Base-by-base conservation (phyloP, 140 eudicot species). In the Artemisia princeps region DNA sequence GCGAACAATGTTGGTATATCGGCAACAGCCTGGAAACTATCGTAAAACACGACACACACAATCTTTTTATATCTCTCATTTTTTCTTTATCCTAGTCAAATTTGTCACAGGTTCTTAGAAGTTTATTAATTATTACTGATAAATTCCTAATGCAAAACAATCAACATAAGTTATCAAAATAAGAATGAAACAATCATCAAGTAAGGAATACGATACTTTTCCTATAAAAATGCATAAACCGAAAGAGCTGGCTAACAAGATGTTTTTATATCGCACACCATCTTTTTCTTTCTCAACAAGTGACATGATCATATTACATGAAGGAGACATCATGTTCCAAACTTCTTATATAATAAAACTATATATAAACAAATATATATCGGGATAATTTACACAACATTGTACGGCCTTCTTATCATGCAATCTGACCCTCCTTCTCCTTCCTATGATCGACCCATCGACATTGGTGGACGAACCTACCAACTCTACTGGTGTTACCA, bases 401-500 rank as follows among this genome's bases (percentile, higher is more conserved):
- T 20, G 11, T 44, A 73, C 60, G 4, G 30, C 46, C 46, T 6
- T 4, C 19, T 30, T 22, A 24, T 62, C 56, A 44, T 65, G 63
- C 59, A 37, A 53, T 14, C 70, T 4, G 67, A 73, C 51, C 56
- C 28, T 16, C 14, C 65, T 20, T 26, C 37, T 17, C 57, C 20
- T 5, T 53, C 72, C 49, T 24, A 49, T 46, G 55, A 65, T n/a
- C 42, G 48, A 20, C 23, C 69, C 68, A 79, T 75, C 23, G 64
- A 50, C 59, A 71, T 57, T 48, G 75, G 69, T 6, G 74, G 64
- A 67, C 28, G 74, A 60, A 79, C 65, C 75, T 82, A 51, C 87
- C 84, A 81, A 53, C 87, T 67, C 19, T 88, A 83, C 63, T 91
- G 96, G 96, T 91, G 96, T 52, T 85, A 88, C 84, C 95, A 88